Evolutionary conservation across 1,284 basidiomycete species (phyloP).

Genomic region (Cryptococcus wingfieldii): DNA sequence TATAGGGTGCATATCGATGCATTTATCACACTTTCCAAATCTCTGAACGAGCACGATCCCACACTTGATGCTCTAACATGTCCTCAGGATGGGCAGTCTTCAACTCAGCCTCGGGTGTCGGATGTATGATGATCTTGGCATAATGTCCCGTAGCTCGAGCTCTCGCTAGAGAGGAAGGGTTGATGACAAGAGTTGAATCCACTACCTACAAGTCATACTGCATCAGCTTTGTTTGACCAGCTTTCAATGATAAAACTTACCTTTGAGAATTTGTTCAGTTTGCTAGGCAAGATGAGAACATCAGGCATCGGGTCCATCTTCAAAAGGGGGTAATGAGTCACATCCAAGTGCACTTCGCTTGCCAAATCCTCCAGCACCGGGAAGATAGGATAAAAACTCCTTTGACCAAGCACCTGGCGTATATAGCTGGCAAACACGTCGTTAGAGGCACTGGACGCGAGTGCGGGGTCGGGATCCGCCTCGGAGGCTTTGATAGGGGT

Average conservation of each 20-base stretch:
- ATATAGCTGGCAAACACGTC: constrained; percentile 76
- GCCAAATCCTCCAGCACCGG: constrained; percentile 71
- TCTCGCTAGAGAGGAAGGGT: constrained; percentile 44
- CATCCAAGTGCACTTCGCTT: constrained; percentile 78
- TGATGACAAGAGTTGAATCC: constrained; percentile 48
- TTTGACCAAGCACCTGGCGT: constrained; percentile 76
- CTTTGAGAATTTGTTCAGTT: constrained; percentile 79
- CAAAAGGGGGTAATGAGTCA: constrained; percentile 60
- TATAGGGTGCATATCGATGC: not conserved
- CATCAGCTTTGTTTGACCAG: not conserved
- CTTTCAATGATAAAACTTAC: constrained; percentile 48
- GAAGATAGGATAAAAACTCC: constrained; percentile 94
- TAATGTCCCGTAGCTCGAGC: constrained; percentile 46
- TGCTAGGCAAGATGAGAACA: constrained; percentile 76
- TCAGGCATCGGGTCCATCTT: constrained; percentile 60
- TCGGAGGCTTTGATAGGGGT: constrained; percentile 67
- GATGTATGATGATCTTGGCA: constrained; percentile 45
- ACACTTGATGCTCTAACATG: constrained; percentile 38
- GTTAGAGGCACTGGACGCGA: constrained; percentile 46
- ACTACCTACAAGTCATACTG: constrained; percentile 35
- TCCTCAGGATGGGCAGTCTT: constrained; percentile 18
- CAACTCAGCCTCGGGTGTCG: constrained; percentile 26
- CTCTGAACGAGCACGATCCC: constrained; percentile 46
- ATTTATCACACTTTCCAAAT: constrained; percentile 39
- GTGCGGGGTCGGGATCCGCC: constrained; percentile 55